Evolutionary conservation across 1,284 basidiomycete species (phyloP), one percentile per base, ranked within the genome.

Genomic region (Moniliophthora roreri): DNA sequence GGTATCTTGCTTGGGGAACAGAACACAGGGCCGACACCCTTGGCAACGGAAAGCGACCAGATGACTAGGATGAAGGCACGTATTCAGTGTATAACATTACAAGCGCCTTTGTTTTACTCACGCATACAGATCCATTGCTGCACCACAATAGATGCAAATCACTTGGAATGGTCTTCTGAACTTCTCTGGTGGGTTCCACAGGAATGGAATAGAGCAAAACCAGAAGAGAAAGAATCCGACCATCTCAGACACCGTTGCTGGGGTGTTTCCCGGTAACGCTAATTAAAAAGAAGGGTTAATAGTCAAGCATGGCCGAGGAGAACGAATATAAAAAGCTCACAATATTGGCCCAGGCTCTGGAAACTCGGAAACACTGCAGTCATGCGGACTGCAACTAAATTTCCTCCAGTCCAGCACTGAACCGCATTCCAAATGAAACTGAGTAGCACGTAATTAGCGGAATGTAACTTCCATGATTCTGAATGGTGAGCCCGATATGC

Each of bases 401-500:
- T 55, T 6, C 58, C 58, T 11, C 58, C 58, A 7, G 47, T 60
- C 58, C 58, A 60, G 18, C 47, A 48, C 34, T 60, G 58, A 8
- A 48, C 48, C 13, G 58, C 53, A 46, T 51, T 53, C 58, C 58
- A 60, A 23, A 60, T 58, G 51, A 60, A 58, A 49, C 56, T 56
- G 20, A 60, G 34, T 15, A 52, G 32, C 23, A 46, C 52, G 11
- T 57, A 20, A 60, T 41, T 13, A 60, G 54, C 9, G 58, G 57
- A 26, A 60, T 50, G 35, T 58, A 60, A 32, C 51, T 50, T 44
- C 57, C 58, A 8, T 54, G 42, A 34, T 58, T 58, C 45, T 58
- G 57, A 45, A 60, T 52, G 37, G 58, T 58, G 49, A 58, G 58
- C 4, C 58, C 58, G 26, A 60, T 56, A 49, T 60, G 58, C 51